Evolutionary conservation across 768 basidiomycete genomes (phyloP).

Genomic region (Chlorophyllum brunneum): DNA sequence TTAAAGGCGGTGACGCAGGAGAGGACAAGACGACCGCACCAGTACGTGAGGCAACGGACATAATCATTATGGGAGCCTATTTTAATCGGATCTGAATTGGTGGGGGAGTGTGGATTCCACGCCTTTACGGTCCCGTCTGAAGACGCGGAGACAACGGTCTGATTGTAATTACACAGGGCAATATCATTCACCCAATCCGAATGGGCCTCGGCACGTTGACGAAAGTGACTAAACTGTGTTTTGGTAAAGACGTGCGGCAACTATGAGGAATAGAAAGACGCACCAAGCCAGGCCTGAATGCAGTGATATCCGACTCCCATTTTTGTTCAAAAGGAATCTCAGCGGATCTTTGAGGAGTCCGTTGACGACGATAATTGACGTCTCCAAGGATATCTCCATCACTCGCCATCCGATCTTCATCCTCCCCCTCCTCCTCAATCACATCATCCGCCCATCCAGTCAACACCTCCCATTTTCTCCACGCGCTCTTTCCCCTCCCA

Average conservation of each 20-base stretch:
- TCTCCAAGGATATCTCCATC: constrained; percentile 80
- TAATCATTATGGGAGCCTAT: constrained; percentile 84
- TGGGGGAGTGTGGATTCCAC: constrained; percentile 79
- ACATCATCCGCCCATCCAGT: constrained; percentile 81
- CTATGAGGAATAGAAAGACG: constrained; percentile 19
- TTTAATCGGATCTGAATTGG: constrained; percentile 55
- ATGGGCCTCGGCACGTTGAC: constrained; percentile 87
- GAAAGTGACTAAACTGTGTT: constrained; percentile 57
- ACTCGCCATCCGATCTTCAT: constrained; percentile 53
- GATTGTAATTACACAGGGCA: constrained; percentile 85
- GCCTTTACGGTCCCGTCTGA: constrained; percentile 94
- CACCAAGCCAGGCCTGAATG: constrained; percentile 47
- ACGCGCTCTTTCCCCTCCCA: constrained; percentile 17
- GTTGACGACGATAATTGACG: constrained; percentile 41
- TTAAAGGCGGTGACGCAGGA: constrained; percentile 9
- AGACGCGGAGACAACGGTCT: constrained; percentile 91
- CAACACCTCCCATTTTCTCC: constrained; percentile 69
- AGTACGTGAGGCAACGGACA: constrained; percentile 73
- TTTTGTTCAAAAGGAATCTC: constrained; percentile 61
- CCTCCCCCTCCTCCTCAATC: constrained; percentile 62
- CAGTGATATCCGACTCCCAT: constrained; percentile 74
- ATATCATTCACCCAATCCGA: constrained; percentile 98
- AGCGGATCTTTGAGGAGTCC: constrained; percentile 28
- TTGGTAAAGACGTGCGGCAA: constrained; percentile 10
- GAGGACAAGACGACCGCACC: constrained; percentile 37